phyloP scores from a whole-genome alignment of 1,284 basidiomycete species.

The Cryptococcus maquisensis region DNA sequence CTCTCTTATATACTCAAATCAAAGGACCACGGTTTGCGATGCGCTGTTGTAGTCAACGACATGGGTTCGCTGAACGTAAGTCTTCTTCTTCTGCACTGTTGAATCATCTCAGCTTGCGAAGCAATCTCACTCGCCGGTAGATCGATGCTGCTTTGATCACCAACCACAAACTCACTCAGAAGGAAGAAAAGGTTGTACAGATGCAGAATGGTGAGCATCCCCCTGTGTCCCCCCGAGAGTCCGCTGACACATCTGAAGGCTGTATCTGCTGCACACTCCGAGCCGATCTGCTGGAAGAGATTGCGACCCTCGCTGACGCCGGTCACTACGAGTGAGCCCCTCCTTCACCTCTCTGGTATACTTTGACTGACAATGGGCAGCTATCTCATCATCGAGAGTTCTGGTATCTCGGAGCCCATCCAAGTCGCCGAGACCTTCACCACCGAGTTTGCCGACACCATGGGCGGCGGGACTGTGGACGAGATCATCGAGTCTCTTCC shows the following conservation, averaged over 20 bases:
- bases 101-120: background rate
- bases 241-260: slow-evolving; percentile 18
- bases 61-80: slow-evolving; percentile 45
- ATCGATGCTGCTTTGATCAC: slow-evolving; percentile 50
- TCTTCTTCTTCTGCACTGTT: background rate
- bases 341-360: too few species aligned
- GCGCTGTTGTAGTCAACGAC: slow-evolving; percentile 52
- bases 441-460: slow-evolving; percentile 44
- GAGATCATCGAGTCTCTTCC: slow-evolving; percentile 35
- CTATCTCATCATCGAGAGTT: slow-evolving; percentile 51
- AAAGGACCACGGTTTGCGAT: slow-evolving; percentile 48
- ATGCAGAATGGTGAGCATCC: slow-evolving; percentile 47
- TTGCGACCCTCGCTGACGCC: slow-evolving; percentile 48
- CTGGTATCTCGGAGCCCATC: slow-evolving; percentile 52
- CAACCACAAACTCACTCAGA: slow-evolving; percentile 48
- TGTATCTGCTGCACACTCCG: slow-evolving; percentile 54
- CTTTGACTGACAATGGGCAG: slow-evolving; percentile 12
- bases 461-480: slow-evolving; percentile 38
- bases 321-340: slow-evolving; percentile 41
- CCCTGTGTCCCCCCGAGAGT: background rate
- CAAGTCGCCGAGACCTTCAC: slow-evolving; percentile 50
- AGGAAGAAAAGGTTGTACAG: slow-evolving; percentile 50
- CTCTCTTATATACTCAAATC: slow-evolving; percentile 50
- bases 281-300: slow-evolving; percentile 52
- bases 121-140: slow-evolving; percentile 19